phyloP scores from a whole-genome alignment of 2,329 filamentous ascomycete species.

The Pyrenochaeta sp. region DNA sequence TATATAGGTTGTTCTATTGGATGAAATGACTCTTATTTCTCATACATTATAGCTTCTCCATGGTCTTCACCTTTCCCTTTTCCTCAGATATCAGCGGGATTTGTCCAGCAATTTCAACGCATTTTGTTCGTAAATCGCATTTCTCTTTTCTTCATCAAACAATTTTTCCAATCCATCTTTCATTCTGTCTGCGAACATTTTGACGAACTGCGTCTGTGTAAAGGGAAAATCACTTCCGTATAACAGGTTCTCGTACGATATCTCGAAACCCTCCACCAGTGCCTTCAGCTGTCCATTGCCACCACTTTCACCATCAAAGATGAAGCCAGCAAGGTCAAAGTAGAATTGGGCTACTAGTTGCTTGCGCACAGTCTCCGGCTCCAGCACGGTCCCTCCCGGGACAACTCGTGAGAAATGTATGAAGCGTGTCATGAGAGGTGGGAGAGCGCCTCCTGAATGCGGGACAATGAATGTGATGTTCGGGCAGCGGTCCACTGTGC shows the following conservation, averaged over 20 bases:
- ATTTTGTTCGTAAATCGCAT: constrained; percentile 50
- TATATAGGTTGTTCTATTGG: constrained; percentile 56
- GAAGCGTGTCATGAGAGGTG: constrained; percentile 55
- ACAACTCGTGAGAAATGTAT: constrained; percentile 50
- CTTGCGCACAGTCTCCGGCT: constrained; percentile 35
- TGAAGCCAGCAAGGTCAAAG: constrained; percentile 62
- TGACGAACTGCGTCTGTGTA: constrained; percentile 51
- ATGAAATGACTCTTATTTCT: constrained; percentile 7
- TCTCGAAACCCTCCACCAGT: constrained; percentile 53
- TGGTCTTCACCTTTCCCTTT: constrained; percentile 3
- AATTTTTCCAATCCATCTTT: constrained; percentile 50
- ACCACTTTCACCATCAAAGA: constrained; percentile 50
- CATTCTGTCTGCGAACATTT: constrained; percentile 50
- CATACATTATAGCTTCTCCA: neutral
- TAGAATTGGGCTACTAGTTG: constrained; percentile 55
- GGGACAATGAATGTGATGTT: constrained; percentile 58
- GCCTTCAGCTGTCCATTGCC: constrained; percentile 56
- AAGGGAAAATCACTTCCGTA: constrained; percentile 64
- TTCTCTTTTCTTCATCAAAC: constrained; percentile 45
- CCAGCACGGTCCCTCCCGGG: constrained; percentile 39
- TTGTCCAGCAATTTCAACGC: constrained; percentile 42
- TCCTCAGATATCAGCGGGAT: too few relatives aligned
- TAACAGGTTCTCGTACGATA: constrained; percentile 50
- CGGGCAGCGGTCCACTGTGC: constrained; percentile 56
- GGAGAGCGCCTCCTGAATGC: constrained; percentile 57